Base-by-base conservation (phyloP, 805 yeast genomes). In the Kregervanrija fluxuum region DNA sequence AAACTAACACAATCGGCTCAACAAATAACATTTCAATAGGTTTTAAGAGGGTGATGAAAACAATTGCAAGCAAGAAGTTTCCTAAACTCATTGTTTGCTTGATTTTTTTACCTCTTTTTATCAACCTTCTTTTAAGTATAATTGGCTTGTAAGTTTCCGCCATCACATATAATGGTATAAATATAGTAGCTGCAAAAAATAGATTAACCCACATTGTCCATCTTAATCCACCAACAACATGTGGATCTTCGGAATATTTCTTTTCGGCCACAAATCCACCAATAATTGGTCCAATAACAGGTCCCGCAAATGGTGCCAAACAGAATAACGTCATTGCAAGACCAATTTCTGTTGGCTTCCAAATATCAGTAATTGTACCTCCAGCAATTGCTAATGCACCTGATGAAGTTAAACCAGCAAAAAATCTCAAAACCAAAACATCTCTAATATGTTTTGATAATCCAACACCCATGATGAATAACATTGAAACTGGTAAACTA, bases 341-440 rank as follows among this genome's bases (percentile, higher is more conserved):
- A 12, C 88, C 84, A 57, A 80, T 65, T 57, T 79, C 78, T 36
- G 75, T 73, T 32, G 80, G 77, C 15, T 70, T 74, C 80, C 90
- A 88, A 40, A 87, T 64, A 64, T 88, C 96, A 44, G 81, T 68
- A 49, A 88, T 77, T 5, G 93, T 80, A 50, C 95, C 96, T 43
- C 90, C 88, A 11, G 88, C 91, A 51, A 85, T 78, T 9, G 95
- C 82, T 65, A 88, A 70, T 2, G 90, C 88, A 3, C 93, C 95
- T 1, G 90, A 80, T 1, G 93, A 87, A 40, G 82, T 73, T 30
- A 82, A 70, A 1, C 95, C 95, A 15, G 83, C 69, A 54, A 88
- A 76, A 56, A 85, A 84, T 54, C 96, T 67, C 38, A 85, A 68
- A 5, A 88, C 80, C 40, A 87, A 65, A 30, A 85, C 69, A 10